A percentile compares a stretch with the other conserved stretches of the same genome.
Evolutionary conservation across 495 filamentous ascomycete species (phyloP).

Genomic region (Stereocaulon alpinum): DNA sequence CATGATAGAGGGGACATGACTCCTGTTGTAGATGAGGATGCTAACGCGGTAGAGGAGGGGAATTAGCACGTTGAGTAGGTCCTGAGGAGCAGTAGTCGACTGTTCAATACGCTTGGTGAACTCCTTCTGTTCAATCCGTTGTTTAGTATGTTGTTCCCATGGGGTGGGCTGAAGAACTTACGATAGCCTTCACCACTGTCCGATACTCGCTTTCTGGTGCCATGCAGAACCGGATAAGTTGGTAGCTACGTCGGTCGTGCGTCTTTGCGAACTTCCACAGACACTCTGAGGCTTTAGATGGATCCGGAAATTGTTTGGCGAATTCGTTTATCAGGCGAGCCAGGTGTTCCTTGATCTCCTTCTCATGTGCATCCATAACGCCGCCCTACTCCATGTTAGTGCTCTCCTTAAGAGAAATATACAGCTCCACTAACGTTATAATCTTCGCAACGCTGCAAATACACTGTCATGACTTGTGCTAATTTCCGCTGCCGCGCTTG

Average conservation of each 20-base stretch:
- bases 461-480: conserved; percentile 56
- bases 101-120: conserved; percentile 70
- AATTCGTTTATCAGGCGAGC: conserved; percentile 56
- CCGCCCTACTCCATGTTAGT: conserved; percentile 47
- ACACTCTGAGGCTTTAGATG: conserved; percentile 53
- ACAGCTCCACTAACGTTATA: conserved; percentile 53
- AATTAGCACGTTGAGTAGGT: conserved; percentile 63
- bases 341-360: conserved; percentile 56
- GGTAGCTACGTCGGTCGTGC: conserved; percentile 84
- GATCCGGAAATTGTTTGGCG: conserved; percentile 64
- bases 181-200: conserved; percentile 73
- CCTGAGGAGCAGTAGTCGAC: conserved; percentile 41
- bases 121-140: conserved; percentile 46
- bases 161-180: conserved; percentile 17
- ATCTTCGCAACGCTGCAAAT: conserved; percentile 69
- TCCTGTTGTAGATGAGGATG: conserved; percentile 82
- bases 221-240: conserved; percentile 76
- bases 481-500: conserved; percentile 63
- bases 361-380: conserved; percentile 62
- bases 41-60: conserved; percentile 78
- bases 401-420: not conserved
- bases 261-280: conserved; percentile 83
- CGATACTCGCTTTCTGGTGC: conserved; percentile 83
- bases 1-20: conserved; percentile 84
- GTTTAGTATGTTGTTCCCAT: not conserved